phyloP scores from a whole-genome alignment of 352 stramenopile genomes.

The Globisporangium orthogonon region DNA sequence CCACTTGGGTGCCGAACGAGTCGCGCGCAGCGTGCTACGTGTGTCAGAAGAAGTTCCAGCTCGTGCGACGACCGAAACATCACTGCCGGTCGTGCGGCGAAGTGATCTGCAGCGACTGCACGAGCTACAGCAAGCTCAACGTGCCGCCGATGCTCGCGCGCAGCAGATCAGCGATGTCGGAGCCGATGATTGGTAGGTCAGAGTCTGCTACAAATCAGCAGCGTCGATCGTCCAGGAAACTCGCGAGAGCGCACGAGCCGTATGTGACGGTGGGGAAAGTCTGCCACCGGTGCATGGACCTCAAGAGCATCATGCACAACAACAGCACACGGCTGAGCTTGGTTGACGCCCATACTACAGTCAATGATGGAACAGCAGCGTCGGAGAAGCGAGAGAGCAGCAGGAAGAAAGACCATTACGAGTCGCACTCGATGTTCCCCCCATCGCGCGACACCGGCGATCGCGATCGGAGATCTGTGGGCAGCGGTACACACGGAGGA shows the following conservation, averaged over 20 bases:
- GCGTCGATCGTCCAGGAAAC: neutral
- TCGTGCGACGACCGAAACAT: constrained; percentile 50
- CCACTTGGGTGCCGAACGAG: constrained; percentile 54
- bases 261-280: constrained; percentile 57
- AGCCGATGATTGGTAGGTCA: neutral
- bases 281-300: constrained; percentile 49
- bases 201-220: neutral
- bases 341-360: neutral
- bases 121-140: constrained; percentile 33
- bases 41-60: constrained; percentile 59
- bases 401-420: no score
- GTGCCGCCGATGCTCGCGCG: constrained; percentile 15
- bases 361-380: no score
- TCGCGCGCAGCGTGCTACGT: constrained; percentile 43
- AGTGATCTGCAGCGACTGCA: constrained; percentile 48
- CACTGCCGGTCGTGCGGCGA: constrained; percentile 71
- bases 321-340: constrained; percentile 21
- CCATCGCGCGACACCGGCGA: neutral
- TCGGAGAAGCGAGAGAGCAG: no score
- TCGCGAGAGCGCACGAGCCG: neutral
- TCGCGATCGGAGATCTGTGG: neutral
- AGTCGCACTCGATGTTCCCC: neutral
- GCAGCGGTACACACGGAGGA: neutral
- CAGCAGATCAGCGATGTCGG: neutral
- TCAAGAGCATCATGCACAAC: constrained; percentile 28